Evolutionary conservation across 2,329 filamentous ascomycete species (phyloP).

Genomic region (Leptographium wingfieldii): DNA sequence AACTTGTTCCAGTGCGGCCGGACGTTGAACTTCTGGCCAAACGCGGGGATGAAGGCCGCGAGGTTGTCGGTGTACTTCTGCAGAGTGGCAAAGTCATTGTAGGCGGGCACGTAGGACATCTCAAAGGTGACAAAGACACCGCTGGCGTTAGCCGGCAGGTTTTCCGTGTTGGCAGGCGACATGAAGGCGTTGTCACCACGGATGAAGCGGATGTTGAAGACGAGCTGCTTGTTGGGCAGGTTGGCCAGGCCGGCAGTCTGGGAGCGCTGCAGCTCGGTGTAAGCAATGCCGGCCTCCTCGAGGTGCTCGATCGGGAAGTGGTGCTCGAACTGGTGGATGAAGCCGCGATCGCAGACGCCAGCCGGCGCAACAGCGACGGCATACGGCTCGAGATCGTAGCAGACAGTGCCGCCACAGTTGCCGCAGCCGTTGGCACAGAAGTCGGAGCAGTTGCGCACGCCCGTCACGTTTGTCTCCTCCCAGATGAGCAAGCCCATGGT

Average conservation of each 20-base stretch:
- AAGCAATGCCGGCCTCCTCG: neutral
- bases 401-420: neutral
- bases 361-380: neutral
- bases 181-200: neutral
- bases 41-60: neutral
- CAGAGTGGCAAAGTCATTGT: neutral
- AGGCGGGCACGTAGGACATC: neutral
- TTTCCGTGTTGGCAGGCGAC: neutral
- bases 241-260: neutral
- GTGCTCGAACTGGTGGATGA: neutral
- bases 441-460: neutral
- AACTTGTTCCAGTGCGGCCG: neutral
- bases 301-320: neutral
- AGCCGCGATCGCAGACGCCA: neutral
- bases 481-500: neutral
- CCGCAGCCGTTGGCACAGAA: neutral
- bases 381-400: neutral
- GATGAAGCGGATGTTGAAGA: neutral
- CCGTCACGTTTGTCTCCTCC: neutral
- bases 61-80: neutral
- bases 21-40: neutral
- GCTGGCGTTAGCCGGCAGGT: neutral
- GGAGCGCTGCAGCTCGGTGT: neutral
- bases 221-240: neutral
- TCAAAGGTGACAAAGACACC: neutral